Percentiles rank a stretch among this genome's conserved stretches.
Conservation (phyloP, 2,329 filamentous ascomycete species). For the Fusarium sp. region DNA sequence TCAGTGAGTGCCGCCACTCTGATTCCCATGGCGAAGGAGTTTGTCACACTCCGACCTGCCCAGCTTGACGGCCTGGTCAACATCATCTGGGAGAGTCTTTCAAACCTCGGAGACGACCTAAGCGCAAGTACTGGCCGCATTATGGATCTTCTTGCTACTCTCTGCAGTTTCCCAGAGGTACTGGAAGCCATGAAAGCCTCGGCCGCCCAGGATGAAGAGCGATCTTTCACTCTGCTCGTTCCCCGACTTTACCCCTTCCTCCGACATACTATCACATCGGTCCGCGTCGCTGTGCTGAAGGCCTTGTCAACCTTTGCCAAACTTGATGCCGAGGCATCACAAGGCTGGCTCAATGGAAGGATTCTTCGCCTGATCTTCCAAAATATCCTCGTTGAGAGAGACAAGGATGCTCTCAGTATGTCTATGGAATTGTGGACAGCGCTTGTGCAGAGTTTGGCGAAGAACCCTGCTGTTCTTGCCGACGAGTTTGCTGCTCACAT, state of each 20-base stretch:
- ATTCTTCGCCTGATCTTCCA: constrained; percentile 93
- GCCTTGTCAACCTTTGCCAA: constrained; percentile 94
- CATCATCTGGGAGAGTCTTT: constrained; percentile 97
- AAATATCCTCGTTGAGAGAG: constrained; percentile 93
- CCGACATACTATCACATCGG: constrained; percentile 96
- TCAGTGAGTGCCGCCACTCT: constrained; percentile 98
- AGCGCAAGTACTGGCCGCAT: constrained; percentile 98
- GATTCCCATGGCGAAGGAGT: constrained; percentile 95
- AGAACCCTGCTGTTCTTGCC: constrained; percentile 75
- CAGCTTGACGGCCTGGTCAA: constrained; percentile 88
- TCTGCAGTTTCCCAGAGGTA: constrained; percentile 95
- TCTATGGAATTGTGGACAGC: constrained; percentile 92
- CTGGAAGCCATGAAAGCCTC: constrained; percentile 94
- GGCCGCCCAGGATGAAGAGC: constrained; percentile 84
- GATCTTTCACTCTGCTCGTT: constrained; percentile 93
- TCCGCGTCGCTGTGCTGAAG: constrained; percentile 92
- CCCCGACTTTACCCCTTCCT: constrained; percentile 96
- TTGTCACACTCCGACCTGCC: constrained; percentile 85
- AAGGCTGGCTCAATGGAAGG: constrained; percentile 93
- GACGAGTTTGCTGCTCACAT: constrained; percentile 83
- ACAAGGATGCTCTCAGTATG: constrained; percentile 84
- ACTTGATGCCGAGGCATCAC: constrained; percentile 83
- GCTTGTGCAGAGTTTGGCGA: constrained; percentile 78
- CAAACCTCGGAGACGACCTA: constrained; percentile 95
- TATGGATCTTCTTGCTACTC: constrained; percentile 96